Evolutionary conservation across 2,329 filamentous ascomycete species (phyloP).

Genomic region (Colletotrichum viniferum): DNA sequence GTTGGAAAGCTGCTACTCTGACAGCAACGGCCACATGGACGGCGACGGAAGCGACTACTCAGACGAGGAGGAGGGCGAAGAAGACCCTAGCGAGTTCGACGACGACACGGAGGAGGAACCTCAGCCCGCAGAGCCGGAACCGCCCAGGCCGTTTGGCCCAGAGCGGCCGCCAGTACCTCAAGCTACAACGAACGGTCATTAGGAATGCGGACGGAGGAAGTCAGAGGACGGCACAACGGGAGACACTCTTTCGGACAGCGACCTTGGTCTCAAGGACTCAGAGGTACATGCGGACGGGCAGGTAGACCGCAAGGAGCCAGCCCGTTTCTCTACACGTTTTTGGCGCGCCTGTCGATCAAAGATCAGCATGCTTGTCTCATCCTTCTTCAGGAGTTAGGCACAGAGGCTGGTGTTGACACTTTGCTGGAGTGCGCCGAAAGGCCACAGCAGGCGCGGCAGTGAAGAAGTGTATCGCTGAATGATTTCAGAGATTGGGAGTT

Average conservation of each 20-base stretch:
- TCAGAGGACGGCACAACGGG: not conserved
- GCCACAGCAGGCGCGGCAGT: not conserved
- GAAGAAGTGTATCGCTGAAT: not conserved
- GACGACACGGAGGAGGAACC: slow-evolving; percentile 60
- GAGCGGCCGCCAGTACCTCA: slow-evolving; percentile 49
- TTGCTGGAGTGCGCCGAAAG: not conserved
- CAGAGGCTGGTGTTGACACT: not conserved
- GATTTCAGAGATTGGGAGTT: not conserved
- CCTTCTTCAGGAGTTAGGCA: not conserved
- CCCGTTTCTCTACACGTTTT: not conserved
- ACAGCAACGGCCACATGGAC: slow-evolving; percentile 50
- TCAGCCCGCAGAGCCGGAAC: slow-evolving; percentile 37
- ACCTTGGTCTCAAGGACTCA: not conserved
- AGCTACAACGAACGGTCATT: slow-evolving; percentile 48
- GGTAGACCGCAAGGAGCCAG: not conserved
- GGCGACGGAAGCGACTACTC: slow-evolving; percentile 68
- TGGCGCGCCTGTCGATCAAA: not conserved
- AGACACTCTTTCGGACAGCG: not conserved
- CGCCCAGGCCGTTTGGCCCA: slow-evolving; percentile 50
- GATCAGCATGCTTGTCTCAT: not conserved
- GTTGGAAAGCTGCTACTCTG: slow-evolving; percentile 64
- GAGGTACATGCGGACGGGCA: not conserved
- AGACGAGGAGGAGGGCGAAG: slow-evolving; percentile 66
- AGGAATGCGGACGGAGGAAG: slow-evolving; percentile 27
- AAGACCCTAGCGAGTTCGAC: slow-evolving; percentile 69